phyloP scores from a whole-genome alignment of 352 stramenopile genomes.

The Peronospora belbahrii region DNA sequence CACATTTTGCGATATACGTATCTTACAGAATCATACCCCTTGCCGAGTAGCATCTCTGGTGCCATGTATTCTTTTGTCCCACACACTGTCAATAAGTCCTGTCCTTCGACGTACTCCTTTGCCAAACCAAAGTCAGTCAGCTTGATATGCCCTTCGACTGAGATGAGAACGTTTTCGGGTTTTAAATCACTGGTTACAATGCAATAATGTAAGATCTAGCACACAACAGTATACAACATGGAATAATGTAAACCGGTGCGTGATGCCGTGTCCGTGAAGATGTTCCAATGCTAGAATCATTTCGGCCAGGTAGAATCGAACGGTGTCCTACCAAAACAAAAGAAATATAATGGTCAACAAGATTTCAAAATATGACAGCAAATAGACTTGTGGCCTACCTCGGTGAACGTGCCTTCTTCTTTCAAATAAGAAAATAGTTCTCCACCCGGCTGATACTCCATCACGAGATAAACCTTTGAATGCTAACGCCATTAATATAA shows the following conservation, averaged over 20 bases:
- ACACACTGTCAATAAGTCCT: conserved; percentile 69
- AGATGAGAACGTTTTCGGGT: conserved; percentile 89
- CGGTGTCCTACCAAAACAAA: conserved; percentile 47
- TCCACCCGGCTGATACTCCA: conserved; percentile 76
- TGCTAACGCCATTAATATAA: neutral
- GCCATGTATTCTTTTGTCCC: conserved; percentile 86
- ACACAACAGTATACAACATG: neutral
- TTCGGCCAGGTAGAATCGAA: conserved; percentile 76
- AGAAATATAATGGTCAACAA: neutral
- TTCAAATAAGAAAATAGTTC: conserved; percentile 72
- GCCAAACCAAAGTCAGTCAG: conserved; percentile 89
- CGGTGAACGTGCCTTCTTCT: conserved; percentile 56
- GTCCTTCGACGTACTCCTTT: conserved; percentile 58
- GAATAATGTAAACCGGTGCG: conserved; percentile 49
- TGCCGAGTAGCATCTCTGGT: conserved; percentile 75
- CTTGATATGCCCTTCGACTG: conserved; percentile 83
- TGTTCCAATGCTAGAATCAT: conserved; percentile 81
- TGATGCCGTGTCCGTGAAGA: conserved; percentile 75
- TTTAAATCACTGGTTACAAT: conserved; percentile 88
- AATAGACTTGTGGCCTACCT: conserved; percentile 23
- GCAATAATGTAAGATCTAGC: too few relatives aligned
- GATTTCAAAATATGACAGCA: neutral
- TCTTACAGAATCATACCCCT: conserved; percentile 69
- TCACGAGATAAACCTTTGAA: conserved; percentile 58
- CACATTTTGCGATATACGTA: neutral